These are phyloP conservation scores for Gynandropsis gynandra DNA, from an alignment of 345 rosid genomes.

Conservation along the genomic window DNA sequence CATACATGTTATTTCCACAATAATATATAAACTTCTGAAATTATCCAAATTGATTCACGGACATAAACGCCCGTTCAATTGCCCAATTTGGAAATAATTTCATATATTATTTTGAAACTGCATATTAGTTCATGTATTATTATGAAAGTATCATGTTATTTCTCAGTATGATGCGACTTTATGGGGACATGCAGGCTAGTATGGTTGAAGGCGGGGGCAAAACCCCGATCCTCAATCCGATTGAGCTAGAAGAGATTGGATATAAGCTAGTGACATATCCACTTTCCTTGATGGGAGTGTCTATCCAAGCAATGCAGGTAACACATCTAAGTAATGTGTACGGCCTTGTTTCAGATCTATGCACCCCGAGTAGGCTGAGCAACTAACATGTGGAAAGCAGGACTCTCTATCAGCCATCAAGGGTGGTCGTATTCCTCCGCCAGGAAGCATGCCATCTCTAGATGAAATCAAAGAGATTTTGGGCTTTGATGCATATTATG, in stretches of 20 bases:
- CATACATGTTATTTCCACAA: too few relatives aligned
- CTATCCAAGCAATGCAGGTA: conserved; percentile 93
- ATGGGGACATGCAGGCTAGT: conserved; percentile 43
- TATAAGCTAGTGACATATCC: conserved; percentile 84
- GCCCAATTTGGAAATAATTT: too few relatives aligned
- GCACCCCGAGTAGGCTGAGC: conserved; percentile 6
- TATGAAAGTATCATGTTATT: too few relatives aligned
- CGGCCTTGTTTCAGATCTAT: not conserved
- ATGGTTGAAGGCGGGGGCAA: conserved; percentile 96
- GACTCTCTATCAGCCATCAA: conserved; percentile 67
- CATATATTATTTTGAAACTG: too few relatives aligned
- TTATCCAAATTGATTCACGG: too few relatives aligned
- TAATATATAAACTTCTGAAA: too few relatives aligned
- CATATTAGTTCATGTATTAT: too few relatives aligned
- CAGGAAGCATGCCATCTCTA: conserved; percentile 85
- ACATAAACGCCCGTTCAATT: too few relatives aligned
- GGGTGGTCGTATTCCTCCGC: conserved; percentile 86
- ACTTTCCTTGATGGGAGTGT: conserved; percentile 75
- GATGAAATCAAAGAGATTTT: conserved; percentile 68
- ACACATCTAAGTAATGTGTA: too few relatives aligned
- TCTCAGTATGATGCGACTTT: too few relatives aligned
- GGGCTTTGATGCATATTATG: conserved; percentile 64
- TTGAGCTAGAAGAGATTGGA: conserved; percentile 79
- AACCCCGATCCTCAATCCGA: conserved; percentile 57
- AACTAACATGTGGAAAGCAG: conserved; percentile 34